Percentiles rank a stretch among this genome's conserved stretches.
phyloP scores from a whole-genome alignment of 805 yeast species.

The Wickerhamiella slavikovae region DNA sequence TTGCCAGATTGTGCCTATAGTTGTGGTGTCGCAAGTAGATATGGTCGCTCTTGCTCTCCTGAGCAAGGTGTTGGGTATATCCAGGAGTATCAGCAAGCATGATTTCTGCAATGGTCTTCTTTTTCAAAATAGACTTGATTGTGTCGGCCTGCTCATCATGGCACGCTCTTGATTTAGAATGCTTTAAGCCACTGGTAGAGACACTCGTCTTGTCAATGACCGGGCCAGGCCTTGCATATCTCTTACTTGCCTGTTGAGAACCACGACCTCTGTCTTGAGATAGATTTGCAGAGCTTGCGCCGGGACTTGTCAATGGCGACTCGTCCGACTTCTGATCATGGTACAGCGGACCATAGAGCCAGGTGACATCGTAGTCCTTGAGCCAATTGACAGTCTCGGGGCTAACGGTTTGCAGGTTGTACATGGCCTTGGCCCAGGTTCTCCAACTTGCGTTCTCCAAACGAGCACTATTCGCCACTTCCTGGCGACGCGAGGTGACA shows the following conservation, averaged over 20 bases:
- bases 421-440: conserved; percentile 75
- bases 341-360: conserved; percentile 87
- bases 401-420: conserved; percentile 48
- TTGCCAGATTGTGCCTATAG: conserved; percentile 17
- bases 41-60: conserved; percentile 4
- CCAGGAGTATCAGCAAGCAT: conserved; percentile 27
- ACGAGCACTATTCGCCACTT: conserved; percentile 64
- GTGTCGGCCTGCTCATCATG: conserved; percentile 2
- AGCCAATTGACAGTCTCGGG: conserved; percentile 93
- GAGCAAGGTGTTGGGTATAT: conserved; percentile 1
- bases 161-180: conserved; percentile 13
- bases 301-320: background rate
- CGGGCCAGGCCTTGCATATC: conserved; percentile 14
- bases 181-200: conserved; percentile 10
- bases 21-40: conserved; percentile 21
- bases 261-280: background rate
- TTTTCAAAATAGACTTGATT: conserved; percentile 72
- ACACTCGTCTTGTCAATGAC: conserved; percentile 14
- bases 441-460: conserved; percentile 82
- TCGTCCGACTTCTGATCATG: conserved; percentile 18
- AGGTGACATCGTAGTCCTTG: conserved; percentile 89
- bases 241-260: background rate
- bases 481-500: conserved; percentile 61
- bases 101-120: conserved; percentile 65
- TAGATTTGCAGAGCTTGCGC: conserved; percentile 3